Base-by-base conservation (phyloP, 805 yeast genomes). In the Tetrapisispora pingtungensis region DNA sequence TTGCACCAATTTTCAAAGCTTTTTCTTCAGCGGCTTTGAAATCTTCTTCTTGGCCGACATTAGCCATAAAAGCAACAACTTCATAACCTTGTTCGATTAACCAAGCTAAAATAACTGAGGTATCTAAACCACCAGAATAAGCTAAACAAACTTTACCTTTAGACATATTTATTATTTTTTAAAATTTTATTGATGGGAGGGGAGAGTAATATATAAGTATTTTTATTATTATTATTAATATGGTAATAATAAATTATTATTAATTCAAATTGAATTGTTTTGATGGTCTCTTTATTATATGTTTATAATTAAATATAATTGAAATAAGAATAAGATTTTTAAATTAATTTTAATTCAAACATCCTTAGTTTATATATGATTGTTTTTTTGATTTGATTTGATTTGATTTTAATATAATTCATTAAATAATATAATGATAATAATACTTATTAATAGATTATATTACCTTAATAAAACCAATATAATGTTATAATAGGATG, bases 81-180 rank as follows among this genome's bases (percentile, higher is more conserved):
- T 93, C 98, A 70, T 90, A 93, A 51, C 97, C 98, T 72, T 93
- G 78, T 68, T 93, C 98, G 54, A 93, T 76, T 67, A 93, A 78
- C 98, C 98, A 93, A 40, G 98, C 98, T 55, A 93, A 80, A 61
- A 93, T 93, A 50, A 93, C 84, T 24, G 97, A 89, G 75, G 98
- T 93, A 66, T 93, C 98, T 60, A 93, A 78, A 73, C 98, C 98
- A 61, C 98, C 98, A 42, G 97, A 93, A 74, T 93, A 93, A 45
- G 98, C 98, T 67, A 93, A 79, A 78, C 98, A 93, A 67, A 93
- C 98, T 73, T 90, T 90, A 65, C 98, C 98, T 70, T 93, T 90
- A 42, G 95, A 82, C 97, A 89, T 89, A 59, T 24, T 51, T 24
- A 19, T 13, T 82, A 96, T 88, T 88, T 58, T 26, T 49, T 19